phyloP scores from a whole-genome alignment of 2,329 filamentous ascomycete species.

The Huntiella omanensis region DNA sequence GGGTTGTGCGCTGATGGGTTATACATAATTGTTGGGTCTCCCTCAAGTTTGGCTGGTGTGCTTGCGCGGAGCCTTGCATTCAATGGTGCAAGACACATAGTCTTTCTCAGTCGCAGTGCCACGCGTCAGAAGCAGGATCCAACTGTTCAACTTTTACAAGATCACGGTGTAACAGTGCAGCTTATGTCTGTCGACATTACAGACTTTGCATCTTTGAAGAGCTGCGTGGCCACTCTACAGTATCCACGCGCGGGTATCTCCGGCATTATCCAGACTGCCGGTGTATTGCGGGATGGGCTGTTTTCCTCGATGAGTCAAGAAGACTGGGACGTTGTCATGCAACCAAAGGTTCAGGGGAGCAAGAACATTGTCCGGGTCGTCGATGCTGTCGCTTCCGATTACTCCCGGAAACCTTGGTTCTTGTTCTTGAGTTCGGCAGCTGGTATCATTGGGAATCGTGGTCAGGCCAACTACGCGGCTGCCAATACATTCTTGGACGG shows the following conservation, averaged over 20 bases:
- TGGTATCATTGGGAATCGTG: conserved; percentile 32
- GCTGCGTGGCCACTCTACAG: background rate
- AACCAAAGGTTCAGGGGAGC: conserved; percentile 22
- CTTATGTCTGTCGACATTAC: conserved; percentile 26
- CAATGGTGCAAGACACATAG: conserved; percentile 31
- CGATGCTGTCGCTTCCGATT: conserved; percentile 16
- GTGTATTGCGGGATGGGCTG: conserved; percentile 18
- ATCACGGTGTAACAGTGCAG: conserved; percentile 17
- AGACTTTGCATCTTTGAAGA: conserved; percentile 16
- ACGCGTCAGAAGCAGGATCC: conserved; percentile 16
- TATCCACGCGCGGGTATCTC: conserved; percentile 14
- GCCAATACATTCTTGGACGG: conserved; percentile 33
- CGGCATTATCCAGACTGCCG: conserved; percentile 22
- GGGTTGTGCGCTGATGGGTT: conserved; percentile 13
- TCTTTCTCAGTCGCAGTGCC: conserved; percentile 33
- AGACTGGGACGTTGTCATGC: conserved; percentile 17
- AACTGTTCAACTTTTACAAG: conserved; percentile 19
- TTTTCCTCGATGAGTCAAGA: conserved; percentile 20
- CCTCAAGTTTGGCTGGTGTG: conserved; percentile 36
- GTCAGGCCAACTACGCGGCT: conserved; percentile 39
- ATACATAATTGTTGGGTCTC: conserved; percentile 37
- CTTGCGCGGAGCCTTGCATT: conserved; percentile 31
- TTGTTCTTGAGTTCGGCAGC: conserved; percentile 18
- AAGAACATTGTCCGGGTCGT: conserved; percentile 22
- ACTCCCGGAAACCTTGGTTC: conserved; percentile 17